Evolutionary conservation across 2,329 filamentous ascomycete species (phyloP).

Genomic region (Tolypocladium amazonense): DNA sequence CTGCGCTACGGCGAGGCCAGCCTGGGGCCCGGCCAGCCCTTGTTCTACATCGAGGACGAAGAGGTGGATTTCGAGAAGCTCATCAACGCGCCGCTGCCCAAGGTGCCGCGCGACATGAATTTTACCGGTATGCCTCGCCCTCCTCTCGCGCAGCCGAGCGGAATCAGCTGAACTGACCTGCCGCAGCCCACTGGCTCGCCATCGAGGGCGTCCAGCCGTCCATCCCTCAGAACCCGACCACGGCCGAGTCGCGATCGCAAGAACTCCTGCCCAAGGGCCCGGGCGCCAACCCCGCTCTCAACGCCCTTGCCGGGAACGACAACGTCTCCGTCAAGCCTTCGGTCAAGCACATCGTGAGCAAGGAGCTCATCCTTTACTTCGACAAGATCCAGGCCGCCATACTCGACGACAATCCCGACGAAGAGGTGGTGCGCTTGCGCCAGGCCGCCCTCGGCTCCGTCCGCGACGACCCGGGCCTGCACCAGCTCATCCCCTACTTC

Average conservation of each 20-base stretch:
- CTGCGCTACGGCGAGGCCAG: slow-evolving; percentile 90
- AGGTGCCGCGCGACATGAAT: slow-evolving; percentile 84
- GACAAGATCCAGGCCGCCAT: slow-evolving; percentile 88
- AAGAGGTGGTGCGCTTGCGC: slow-evolving; percentile 60
- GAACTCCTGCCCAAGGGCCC: slow-evolving; percentile 85
- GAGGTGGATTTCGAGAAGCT: slow-evolving; percentile 98
- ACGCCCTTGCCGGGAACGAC: slow-evolving; percentile 75
- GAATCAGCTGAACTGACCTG: slow-evolving; percentile 1
- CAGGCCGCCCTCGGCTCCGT: slow-evolving; percentile 79
- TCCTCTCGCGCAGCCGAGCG: not conserved
- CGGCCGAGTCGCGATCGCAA: slow-evolving; percentile 69
- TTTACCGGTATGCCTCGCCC: slow-evolving; percentile 60
- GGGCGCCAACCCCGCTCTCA: slow-evolving; percentile 71
- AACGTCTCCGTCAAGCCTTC: slow-evolving; percentile 76
- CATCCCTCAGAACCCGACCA: slow-evolving; percentile 91
- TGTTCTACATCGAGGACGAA: slow-evolving; percentile 97
- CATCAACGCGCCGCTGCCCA: slow-evolving; percentile 91
- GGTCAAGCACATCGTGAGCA: slow-evolving; percentile 92
- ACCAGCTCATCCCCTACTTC: slow-evolving; percentile 94
- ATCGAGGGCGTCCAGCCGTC: slow-evolving; percentile 95
- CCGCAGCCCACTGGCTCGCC: slow-evolving; percentile 83
- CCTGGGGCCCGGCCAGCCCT: slow-evolving; percentile 81
- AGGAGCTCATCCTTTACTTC: slow-evolving; percentile 94
- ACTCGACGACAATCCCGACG: slow-evolving; percentile 77
- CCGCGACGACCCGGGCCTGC: slow-evolving; percentile 79